phyloP scores from a whole-genome alignment of 2,329 filamentous ascomycete species.

The Teratosphaeria nubilosa region DNA sequence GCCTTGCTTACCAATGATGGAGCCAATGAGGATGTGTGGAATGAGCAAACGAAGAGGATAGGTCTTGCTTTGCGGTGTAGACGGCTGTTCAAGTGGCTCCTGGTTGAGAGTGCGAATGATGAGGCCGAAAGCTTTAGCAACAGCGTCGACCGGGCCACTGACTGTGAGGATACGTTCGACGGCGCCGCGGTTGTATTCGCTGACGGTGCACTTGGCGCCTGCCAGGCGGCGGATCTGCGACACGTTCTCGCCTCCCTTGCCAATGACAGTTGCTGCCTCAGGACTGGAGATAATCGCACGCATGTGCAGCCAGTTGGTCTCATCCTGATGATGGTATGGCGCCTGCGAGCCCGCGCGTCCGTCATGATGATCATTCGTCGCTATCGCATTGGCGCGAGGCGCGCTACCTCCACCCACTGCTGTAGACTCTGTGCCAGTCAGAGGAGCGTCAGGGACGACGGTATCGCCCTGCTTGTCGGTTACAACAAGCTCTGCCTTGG shows the following conservation, averaged over 20 bases:
- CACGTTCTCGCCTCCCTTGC: conserved; percentile 97
- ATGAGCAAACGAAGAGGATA: conserved; percentile 93
- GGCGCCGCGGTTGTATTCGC: conserved; percentile 92
- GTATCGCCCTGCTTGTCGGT: conserved; percentile 56
- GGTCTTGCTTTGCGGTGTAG: conserved; percentile 88
- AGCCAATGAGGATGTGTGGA: conserved; percentile 93
- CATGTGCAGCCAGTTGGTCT: conserved; percentile 94
- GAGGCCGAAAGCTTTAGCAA: conserved; percentile 94
- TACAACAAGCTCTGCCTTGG: conserved; percentile 1
- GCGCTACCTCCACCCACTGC: conserved; percentile 1
- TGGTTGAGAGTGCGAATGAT: conserved; percentile 98
- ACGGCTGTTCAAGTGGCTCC: conserved; percentile 78
- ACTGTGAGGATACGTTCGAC: conserved; percentile 97
- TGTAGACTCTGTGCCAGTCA: conserved; percentile 31
- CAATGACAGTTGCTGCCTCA: conserved; percentile 94
- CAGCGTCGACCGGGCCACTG: conserved; percentile 90
- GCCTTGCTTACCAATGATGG: conserved; percentile 95
- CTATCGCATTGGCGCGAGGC: conserved; percentile 9
- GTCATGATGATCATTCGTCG: conserved; percentile 42
- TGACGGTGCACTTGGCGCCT: conserved; percentile 96
- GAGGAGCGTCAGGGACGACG: conserved; percentile 53
- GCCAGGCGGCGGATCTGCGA: conserved; percentile 92
- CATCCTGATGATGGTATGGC: conserved; percentile 57
- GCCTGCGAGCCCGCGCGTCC: conserved; percentile 37
- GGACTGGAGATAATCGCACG: conserved; percentile 94